Conservation (phyloP, 2,329 filamentous ascomycete species). For the Stemphylium lycopersici region DNA sequence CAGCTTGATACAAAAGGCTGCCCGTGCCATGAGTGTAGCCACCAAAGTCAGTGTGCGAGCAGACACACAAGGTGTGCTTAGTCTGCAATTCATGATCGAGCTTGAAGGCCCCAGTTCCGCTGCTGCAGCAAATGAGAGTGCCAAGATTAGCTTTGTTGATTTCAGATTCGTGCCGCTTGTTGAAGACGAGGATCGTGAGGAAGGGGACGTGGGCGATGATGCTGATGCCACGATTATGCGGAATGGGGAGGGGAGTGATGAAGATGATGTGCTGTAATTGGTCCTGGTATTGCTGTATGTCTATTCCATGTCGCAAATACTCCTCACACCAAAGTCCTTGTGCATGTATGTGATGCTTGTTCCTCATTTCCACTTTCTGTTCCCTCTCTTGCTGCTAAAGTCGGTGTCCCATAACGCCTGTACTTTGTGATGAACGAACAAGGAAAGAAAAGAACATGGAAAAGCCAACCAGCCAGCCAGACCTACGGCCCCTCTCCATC, state of each 20-base stretch:
- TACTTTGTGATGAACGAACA: neutral
- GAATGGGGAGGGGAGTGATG: constrained; percentile 13
- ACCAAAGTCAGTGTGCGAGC: constrained; percentile 91
- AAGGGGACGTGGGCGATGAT: constrained; percentile 20
- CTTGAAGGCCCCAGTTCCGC: constrained; percentile 58
- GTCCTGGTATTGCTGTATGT: neutral
- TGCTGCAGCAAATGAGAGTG: constrained; percentile 49
- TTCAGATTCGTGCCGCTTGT: constrained; percentile 79
- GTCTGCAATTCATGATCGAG: constrained; percentile 95
- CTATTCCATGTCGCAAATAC: too few species aligned
- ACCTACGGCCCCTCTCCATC: neutral
- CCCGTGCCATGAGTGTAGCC: constrained; percentile 89
- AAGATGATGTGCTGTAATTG: constrained; percentile 1
- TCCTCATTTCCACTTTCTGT: neutral
- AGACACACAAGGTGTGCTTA: constrained; percentile 88
- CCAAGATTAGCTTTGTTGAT: constrained; percentile 73
- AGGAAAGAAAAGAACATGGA: too few species aligned
- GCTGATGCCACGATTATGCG: constrained; percentile 28
- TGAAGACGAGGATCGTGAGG: constrained; percentile 58
- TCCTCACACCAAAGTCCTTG: too few species aligned
- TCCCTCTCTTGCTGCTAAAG: neutral
- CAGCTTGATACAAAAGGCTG: constrained; percentile 80
- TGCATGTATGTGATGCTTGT: too few species aligned
- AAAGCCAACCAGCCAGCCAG: neutral
- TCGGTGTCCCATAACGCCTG: neutral